Evolutionary conservation across 2,329 filamentous ascomycete genomes (phyloP).

Genomic region (Ceratocystis albifundus): DNA sequence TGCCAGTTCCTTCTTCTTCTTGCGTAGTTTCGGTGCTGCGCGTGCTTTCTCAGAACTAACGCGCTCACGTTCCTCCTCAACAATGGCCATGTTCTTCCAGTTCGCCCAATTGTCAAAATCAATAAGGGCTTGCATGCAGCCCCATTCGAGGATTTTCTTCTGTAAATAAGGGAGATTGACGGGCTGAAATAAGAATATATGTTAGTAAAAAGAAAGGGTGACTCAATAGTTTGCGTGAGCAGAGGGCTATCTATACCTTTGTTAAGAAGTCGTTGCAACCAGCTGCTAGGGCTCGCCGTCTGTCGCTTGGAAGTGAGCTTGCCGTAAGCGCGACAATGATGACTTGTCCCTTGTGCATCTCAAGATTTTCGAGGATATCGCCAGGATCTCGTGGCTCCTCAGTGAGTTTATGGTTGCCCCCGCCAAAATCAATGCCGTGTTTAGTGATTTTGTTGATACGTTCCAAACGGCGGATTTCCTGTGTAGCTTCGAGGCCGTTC

Average conservation of each 20-base stretch:
- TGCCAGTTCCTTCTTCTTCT: slow-evolving; percentile 35
- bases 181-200: slow-evolving; percentile 44
- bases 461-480: slow-evolving; percentile 84
- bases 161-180: slow-evolving; percentile 97
- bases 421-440: slow-evolving; percentile 13
- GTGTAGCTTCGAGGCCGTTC: slow-evolving; percentile 88
- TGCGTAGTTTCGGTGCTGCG: slow-evolving; percentile 35
- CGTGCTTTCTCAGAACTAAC: slow-evolving; percentile 28
- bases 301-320: slow-evolving; percentile 85
- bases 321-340: slow-evolving; percentile 96
- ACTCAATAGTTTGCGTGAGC: too few species aligned
- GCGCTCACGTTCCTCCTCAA: slow-evolving; percentile 28
- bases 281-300: slow-evolving; percentile 85
- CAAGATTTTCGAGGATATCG: slow-evolving; percentile 55
- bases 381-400: slow-evolving; percentile 40
- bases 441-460: slow-evolving; percentile 70
- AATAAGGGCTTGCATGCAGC: slow-evolving; percentile 97
- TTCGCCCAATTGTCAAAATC: slow-evolving; percentile 97
- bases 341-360: slow-evolving; percentile 86
- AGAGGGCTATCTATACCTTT: slow-evolving; percentile 50
- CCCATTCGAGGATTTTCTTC: slow-evolving; percentile 97
- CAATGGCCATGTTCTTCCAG: slow-evolving; percentile 72
- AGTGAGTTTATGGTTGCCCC: background rate
- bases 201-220: background rate
- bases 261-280: slow-evolving; percentile 98